Evolutionary conservation across 2,329 filamentous ascomycete genomes (phyloP).

Genomic region (Trichoderma asperellum): DNA sequence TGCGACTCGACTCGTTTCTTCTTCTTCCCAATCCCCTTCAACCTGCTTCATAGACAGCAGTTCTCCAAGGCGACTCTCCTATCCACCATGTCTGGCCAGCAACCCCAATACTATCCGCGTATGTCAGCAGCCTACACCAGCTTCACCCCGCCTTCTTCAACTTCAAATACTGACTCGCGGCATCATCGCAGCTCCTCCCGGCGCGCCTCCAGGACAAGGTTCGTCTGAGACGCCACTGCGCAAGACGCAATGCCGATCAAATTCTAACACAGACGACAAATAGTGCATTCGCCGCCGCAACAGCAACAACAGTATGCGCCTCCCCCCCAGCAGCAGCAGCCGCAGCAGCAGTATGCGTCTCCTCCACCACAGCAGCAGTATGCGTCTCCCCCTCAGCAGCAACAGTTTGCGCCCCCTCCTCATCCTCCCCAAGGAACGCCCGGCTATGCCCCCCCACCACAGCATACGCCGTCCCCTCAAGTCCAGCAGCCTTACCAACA

Average conservation of each 20-base stretch:
- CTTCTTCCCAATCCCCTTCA: not conserved
- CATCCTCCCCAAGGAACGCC: constrained; percentile 29
- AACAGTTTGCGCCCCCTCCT: constrained; percentile 49
- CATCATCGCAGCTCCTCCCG: constrained; percentile 46
- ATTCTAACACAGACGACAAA: constrained; percentile 4
- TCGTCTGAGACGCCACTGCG: not conserved
- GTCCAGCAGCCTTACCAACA: constrained; percentile 34
- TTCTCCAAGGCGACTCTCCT: not conserved
- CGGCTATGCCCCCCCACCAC: constrained; percentile 40
- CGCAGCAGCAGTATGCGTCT: constrained; percentile 35
- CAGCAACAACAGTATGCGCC: constrained; percentile 36
- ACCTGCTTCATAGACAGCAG: not conserved
- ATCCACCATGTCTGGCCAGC: constrained; percentile 46
- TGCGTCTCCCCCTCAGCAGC: constrained; percentile 51
- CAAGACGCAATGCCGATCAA: not conserved
- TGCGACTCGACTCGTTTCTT: not conserved
- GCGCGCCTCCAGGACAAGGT: constrained; percentile 40
- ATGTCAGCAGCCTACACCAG: constrained; percentile 34
- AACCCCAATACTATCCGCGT: constrained; percentile 55
- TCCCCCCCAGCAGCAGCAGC: constrained; percentile 35
- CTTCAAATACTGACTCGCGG: constrained; percentile 27
- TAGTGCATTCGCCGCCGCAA: constrained; percentile 34
- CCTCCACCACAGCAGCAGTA: constrained; percentile 37
- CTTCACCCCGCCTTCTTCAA: constrained; percentile 21
- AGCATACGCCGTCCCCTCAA: constrained; percentile 41